Base-by-base conservation (phyloP, 2,329 filamentous ascomycete genomes). In the Lasiodiplodia hormozganensis region DNA sequence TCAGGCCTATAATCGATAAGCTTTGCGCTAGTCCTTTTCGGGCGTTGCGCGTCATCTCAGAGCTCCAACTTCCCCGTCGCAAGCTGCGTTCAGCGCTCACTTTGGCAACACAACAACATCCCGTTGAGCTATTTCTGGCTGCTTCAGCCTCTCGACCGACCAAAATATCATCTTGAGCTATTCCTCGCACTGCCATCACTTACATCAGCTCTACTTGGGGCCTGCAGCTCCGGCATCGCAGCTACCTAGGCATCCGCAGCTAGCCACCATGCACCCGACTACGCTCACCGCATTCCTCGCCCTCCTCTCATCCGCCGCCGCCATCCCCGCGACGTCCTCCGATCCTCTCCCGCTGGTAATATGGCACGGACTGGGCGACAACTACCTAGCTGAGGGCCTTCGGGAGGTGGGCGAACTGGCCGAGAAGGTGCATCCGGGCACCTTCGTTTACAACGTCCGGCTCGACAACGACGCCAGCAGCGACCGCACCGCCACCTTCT, bases 331-430 rank as follows among this genome's bases (percentile, higher is more conserved):
- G 40, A 60, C 71, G 69, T 23, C 38, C 40, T 64, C 49, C 51
- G 60, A 57, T 11, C 78, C 73, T 10, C 93, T 97, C 36, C 96
- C 96, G 0, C 85, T 99, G 43, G 87, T 99, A 69, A 92, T 99
- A 82, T 99, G 96, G 96, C 96, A 99, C 80, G 96, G 89, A 68
- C 82, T 90, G n/a, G 88, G 88, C 74, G 92, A 96, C 81, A 87
- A 90, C 78, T 96, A 90, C 82, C 87, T 88, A 65, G 88, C 88
- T 71, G 90, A 94, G 1, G 94, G 94, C 68, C 85, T 98, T 67
- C 86, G 88, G 73, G 79, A 85, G 66, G 86, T 97, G 38, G 92
- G 88, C 71, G 82, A 86, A n/a, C 86, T 97, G 60, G 91, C 91
- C 71, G 86, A 93, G 69, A 80, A 87, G 62, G 83, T 89, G 68